Evolutionary conservation across 169 alveolate genomes (phyloP).

Genomic region (Plasmodium ovale): DNA sequence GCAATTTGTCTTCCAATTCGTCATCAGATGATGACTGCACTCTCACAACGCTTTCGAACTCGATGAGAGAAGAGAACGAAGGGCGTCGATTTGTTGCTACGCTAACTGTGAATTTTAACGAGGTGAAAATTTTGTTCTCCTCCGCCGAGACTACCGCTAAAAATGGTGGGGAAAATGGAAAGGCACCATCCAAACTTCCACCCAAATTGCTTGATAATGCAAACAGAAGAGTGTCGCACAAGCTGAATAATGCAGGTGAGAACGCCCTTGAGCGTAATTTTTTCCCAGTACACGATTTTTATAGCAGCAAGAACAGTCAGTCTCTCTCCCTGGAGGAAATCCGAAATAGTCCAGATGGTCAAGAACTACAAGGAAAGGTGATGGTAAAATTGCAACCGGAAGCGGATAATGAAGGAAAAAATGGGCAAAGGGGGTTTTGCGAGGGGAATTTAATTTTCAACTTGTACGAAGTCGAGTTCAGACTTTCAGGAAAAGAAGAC

Average conservation of each 20-base stretch:
- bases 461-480: conserved; percentile 62
- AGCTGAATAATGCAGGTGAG: not conserved
- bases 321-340: not conserved
- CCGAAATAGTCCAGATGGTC: not conserved
- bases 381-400: not conserved
- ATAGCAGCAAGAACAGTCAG: not conserved
- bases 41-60: conserved; percentile 10
- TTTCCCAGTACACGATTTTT: too few relatives aligned
- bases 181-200: too few relatives aligned
- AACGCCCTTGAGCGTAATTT: not conserved
- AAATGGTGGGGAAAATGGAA: too few relatives aligned
- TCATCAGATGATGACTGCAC: conserved; percentile 12
- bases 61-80: not conserved
- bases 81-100: conserved; percentile 8
- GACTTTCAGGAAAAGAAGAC: conserved; percentile 44
- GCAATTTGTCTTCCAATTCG: not conserved
- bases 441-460: conserved; percentile 11
- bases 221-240: too few relatives aligned
- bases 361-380: not conserved
- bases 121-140: not conserved
- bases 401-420: not conserved
- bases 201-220: too few relatives aligned
- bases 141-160: not conserved
- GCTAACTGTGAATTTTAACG: not conserved
- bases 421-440: not conserved